A percentile compares a stretch with the other conserved stretches of the same genome.
phyloP scores from a whole-genome alignment of 129 eudicot species.

The Daucus carota region DNA sequence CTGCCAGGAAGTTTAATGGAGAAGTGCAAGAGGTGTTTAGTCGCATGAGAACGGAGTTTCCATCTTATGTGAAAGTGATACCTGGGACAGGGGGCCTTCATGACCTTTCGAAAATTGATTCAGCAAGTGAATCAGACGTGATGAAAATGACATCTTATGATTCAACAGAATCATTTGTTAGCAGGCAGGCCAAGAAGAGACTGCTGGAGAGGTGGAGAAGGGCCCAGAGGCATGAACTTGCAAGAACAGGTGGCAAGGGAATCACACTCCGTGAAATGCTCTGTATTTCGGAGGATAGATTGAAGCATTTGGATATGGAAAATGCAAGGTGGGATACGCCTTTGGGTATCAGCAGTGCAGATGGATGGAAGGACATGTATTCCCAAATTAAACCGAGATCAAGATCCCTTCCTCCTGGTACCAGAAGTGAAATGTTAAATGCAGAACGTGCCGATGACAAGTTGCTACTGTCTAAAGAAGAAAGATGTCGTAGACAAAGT shows the following conservation, averaged over 20 bases:
- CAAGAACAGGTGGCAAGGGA: constrained; percentile 34
- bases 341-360: constrained; percentile 50
- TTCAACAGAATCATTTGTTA: constrained; percentile 41
- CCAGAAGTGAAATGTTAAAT: not conserved
- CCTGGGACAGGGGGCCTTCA: constrained; percentile 53
- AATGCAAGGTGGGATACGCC: constrained; percentile 24
- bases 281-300: constrained; percentile 40
- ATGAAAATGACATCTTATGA: constrained; percentile 21
- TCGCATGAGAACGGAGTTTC: not conserved
- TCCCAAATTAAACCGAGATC: constrained; percentile 34
- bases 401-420: constrained; percentile 43
- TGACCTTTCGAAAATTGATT: constrained; percentile 38
- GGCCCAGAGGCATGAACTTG: constrained; percentile 13
- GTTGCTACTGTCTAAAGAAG: constrained; percentile 23
- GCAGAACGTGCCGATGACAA: constrained; percentile 22
- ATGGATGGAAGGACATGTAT: constrained; percentile 66
- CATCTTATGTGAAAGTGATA: constrained; percentile 35
- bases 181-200: constrained; percentile 62
- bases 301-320: constrained; percentile 17
- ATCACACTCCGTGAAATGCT: constrained; percentile 87
- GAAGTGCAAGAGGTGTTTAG: not conserved
- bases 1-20: not conserved
- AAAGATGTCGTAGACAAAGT: constrained; percentile 16
- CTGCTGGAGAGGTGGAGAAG: constrained; percentile 47
- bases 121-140: constrained; percentile 40